Evolutionary conservation across 129 eudicot genomes (phyloP).

Genomic region (Ambrosia artemisiifolia): DNA sequence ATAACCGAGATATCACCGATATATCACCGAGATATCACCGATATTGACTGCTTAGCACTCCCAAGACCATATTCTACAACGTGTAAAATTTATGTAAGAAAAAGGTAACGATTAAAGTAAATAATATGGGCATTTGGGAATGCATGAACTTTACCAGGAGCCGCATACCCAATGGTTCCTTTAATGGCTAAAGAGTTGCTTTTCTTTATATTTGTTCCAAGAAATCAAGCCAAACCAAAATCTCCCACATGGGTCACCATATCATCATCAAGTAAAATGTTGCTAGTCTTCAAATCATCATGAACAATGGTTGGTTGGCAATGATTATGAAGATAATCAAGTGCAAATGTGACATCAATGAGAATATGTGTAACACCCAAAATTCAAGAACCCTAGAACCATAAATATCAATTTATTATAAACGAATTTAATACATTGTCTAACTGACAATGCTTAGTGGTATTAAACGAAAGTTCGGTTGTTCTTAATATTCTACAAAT

Average conservation of each 20-base stretch:
- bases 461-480: too few species aligned
- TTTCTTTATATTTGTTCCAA: neutral
- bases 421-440: too few species aligned
- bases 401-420: too few species aligned
- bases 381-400: too few species aligned
- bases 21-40: too few species aligned
- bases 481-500: too few species aligned
- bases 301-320: neutral
- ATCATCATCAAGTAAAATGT: constrained; percentile 23
- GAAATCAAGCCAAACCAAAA: constrained; percentile 26
- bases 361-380: constrained; percentile 13
- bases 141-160: constrained; percentile 30
- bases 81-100: neutral
- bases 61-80: too few species aligned
- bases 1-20: too few species aligned
- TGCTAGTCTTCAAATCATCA: constrained; percentile 27
- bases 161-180: constrained; percentile 39
- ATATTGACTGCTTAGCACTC: too few species aligned
- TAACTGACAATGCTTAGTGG: too few species aligned
- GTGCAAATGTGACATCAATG: constrained; percentile 24
- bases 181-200: constrained; percentile 20
- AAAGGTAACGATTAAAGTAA: neutral
- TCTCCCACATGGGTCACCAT: constrained; percentile 24
- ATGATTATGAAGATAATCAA: constrained; percentile 32
- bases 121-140: neutral